These are phyloP conservation scores for Dryadomyces sulphureus DNA, from an alignment of 2,329 filamentous ascomycete genomes.

Conservation along the genomic window DNA sequence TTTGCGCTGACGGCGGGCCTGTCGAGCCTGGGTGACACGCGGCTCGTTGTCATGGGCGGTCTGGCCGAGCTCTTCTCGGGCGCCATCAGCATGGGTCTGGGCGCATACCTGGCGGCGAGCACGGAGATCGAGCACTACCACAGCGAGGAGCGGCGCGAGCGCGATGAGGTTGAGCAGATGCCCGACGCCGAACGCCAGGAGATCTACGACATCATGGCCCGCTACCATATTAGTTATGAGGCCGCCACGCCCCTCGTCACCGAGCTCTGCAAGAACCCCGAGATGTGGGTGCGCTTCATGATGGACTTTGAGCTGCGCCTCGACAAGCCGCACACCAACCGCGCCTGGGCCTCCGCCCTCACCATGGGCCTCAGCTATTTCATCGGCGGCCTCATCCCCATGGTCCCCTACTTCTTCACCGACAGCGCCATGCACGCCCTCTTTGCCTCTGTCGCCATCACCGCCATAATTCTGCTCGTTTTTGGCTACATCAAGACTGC, in stretches of 20 bases:
- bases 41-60: constrained; percentile 55
- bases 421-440: constrained; percentile 31
- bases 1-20: constrained; percentile 67
- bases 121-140: constrained; percentile 38
- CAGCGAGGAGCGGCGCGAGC: constrained; percentile 30
- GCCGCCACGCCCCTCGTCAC: constrained; percentile 31
- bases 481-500: constrained; percentile 55
- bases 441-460: constrained; percentile 43
- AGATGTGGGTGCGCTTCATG: constrained; percentile 40
- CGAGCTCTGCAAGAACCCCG: constrained; percentile 30
- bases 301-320: constrained; percentile 43
- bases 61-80: constrained; percentile 63
- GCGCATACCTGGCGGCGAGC: constrained; percentile 54
- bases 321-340: constrained; percentile 26
- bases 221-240: constrained; percentile 28
- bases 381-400: constrained; percentile 54
- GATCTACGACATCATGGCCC: constrained; percentile 30
- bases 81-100: constrained; percentile 64
- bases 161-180: constrained; percentile 22
- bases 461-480: constrained; percentile 41
- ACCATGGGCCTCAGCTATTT: constrained; percentile 58
- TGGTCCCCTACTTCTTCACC: constrained; percentile 54
- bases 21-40: constrained; percentile 47
- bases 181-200: constrained; percentile 30
- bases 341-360: constrained; percentile 40